Evolutionary conservation across 108 stramenopile species (phyloP).

Genomic region (Conticribra weissflogii): DNA sequence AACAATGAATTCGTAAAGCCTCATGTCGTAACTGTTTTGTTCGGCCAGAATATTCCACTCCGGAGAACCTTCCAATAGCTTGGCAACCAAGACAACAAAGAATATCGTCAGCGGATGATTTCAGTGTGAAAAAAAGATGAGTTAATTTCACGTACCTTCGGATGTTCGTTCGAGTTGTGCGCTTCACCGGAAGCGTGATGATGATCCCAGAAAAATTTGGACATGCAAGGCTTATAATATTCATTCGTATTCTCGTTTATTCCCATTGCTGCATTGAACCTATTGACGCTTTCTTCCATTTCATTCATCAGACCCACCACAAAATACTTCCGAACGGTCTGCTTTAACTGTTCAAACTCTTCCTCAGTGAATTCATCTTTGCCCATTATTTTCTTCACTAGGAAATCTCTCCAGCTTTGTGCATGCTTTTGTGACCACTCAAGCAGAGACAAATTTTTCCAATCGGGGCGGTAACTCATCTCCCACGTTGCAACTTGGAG

Average conservation of each 20-base stretch:
- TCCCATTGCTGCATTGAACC: constrained; percentile 20
- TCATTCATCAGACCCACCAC: constrained; percentile 24
- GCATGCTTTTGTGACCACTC: constrained; percentile 35
- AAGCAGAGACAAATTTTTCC: constrained; percentile 39
- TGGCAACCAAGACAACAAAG: too few relatives aligned
- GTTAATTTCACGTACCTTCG: background rate
- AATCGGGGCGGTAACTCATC: constrained; percentile 43
- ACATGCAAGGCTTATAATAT: constrained; percentile 8
- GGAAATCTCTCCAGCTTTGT: background rate
- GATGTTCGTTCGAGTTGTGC: background rate
- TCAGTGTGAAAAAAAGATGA: too few relatives aligned
- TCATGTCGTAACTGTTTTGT: background rate
- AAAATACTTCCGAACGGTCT: constrained; percentile 1
- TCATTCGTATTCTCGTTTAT: constrained; percentile 4
- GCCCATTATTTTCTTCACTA: constrained; percentile 8
- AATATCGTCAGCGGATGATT: too few relatives aligned
- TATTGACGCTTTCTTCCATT: constrained; percentile 26
- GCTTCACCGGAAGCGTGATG: background rate
- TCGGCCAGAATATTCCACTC: background rate
- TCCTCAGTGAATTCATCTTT: background rate
- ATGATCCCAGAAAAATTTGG: constrained; percentile 11
- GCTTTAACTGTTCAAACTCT: constrained; percentile 3
- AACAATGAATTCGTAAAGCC: background rate
- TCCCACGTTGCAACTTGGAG: constrained; percentile 55
- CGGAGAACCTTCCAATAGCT: background rate